These are phyloP conservation scores for Telfairia occidentalis DNA, from an alignment of 331 rosid genomes.

Conservation along the genomic window DNA sequence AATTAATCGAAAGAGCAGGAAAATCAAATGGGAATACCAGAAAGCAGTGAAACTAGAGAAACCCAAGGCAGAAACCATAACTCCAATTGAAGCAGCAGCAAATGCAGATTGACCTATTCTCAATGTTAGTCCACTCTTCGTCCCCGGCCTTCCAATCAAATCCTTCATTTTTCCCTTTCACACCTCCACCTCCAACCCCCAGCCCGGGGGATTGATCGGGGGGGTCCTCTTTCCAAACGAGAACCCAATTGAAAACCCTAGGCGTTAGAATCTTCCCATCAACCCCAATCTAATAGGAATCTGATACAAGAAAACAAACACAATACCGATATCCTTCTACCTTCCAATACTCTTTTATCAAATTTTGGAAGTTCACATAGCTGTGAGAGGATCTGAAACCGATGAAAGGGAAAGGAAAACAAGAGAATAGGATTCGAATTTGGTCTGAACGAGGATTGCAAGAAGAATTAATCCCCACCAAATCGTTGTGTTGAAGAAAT, in stretches of 20 bases:
- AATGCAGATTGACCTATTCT: conserved; percentile 68
- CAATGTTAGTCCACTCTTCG: conserved; percentile 52
- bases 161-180: conserved; percentile 38
- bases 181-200: background rate
- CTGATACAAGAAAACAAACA: background rate
- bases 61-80: conserved; percentile 67
- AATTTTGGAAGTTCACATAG: background rate
- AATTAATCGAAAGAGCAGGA: background rate
- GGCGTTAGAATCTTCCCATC: conserved; percentile 22
- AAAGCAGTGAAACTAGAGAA: conserved; percentile 77
- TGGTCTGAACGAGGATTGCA: background rate
- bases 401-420: background rate
- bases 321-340: background rate
- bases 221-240: conserved; percentile 18
- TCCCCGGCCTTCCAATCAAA: conserved; percentile 71
- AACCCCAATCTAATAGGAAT: background rate
- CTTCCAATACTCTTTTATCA: background rate
- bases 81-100: conserved; percentile 64
- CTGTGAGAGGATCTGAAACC: background rate
- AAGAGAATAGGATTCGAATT: background rate
- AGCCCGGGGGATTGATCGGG: background rate
- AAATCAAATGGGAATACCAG: conserved; percentile 36
- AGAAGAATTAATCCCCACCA: conserved; percentile 6
- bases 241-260: conserved; percentile 27
- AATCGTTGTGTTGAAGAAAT: conserved; percentile 9